phyloP scores from a whole-genome alignment of 768 basidiomycete genomes.

The Tubosaeta sp. region DNA sequence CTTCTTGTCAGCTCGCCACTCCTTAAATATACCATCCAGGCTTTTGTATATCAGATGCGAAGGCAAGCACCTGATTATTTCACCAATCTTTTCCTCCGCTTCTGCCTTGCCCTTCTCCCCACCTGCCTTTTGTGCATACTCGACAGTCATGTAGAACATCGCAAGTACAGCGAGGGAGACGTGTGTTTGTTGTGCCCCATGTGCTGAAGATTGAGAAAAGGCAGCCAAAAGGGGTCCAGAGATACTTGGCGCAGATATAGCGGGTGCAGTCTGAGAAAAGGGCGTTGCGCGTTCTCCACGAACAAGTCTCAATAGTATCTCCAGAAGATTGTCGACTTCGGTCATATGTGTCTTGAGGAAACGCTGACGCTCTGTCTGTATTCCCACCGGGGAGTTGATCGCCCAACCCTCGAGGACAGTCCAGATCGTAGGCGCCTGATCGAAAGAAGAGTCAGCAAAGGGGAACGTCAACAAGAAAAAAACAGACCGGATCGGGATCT shows the following conservation, averaged over 20 bases:
- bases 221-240: slow-evolving; percentile 71
- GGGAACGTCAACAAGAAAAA: neutral
- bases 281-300: slow-evolving; percentile 81
- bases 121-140: slow-evolving; percentile 70
- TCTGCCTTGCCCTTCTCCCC: slow-evolving; percentile 66
- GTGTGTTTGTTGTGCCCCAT: slow-evolving; percentile 88
- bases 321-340: slow-evolving; percentile 83
- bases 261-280: slow-evolving; percentile 58
- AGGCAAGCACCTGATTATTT: slow-evolving; percentile 88
- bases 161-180: slow-evolving; percentile 91
- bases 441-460: slow-evolving; percentile 2
- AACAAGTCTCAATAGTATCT: slow-evolving; percentile 88
- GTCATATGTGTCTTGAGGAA: slow-evolving; percentile 88
- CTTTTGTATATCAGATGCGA: slow-evolving; percentile 85
- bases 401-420: slow-evolving; percentile 90
- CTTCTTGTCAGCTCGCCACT: slow-evolving; percentile 84
- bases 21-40: slow-evolving; percentile 92
- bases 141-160: slow-evolving; percentile 78
- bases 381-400: slow-evolving; percentile 74
- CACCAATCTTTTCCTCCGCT: slow-evolving; percentile 73
- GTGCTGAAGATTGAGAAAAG: slow-evolving; percentile 69
- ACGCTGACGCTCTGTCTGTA: slow-evolving; percentile 69
- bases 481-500: slow-evolving; percentile 91
- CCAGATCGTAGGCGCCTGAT: slow-evolving; percentile 85
- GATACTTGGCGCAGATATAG: slow-evolving; percentile 57